These are phyloP conservation scores for Euphorbia lathyris DNA, from an alignment of 345 rosid genomes.

Conservation along the genomic window DNA sequence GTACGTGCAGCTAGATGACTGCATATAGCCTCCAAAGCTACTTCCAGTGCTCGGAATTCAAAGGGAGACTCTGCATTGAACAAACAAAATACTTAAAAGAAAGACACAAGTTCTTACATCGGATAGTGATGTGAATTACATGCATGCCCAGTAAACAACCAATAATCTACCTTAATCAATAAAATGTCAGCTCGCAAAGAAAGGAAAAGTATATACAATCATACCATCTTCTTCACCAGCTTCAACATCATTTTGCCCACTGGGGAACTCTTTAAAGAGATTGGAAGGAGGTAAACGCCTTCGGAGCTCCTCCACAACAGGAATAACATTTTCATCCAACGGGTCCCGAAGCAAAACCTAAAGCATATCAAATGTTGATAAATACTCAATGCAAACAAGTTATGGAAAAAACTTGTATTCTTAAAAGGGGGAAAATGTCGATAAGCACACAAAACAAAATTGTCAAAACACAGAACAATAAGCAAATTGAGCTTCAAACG, in stretches of 20 bases:
- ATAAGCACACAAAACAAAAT: neutral
- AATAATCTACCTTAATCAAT: neutral
- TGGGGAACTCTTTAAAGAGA: conserved; percentile 39
- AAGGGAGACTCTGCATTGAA: conserved; percentile 56
- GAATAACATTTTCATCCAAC: conserved; percentile 67
- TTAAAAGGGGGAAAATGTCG: neutral
- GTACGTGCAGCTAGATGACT: conserved; percentile 91
- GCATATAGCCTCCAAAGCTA: conserved; percentile 92
- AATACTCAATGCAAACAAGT: neutral
- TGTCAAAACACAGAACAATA: neutral
- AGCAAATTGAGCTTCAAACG: neutral
- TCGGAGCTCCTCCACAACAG: conserved; percentile 87
- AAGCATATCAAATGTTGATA: neutral
- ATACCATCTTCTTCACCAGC: conserved; percentile 89
- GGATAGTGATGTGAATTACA: neutral
- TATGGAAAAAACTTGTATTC: neutral
- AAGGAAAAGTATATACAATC: conserved; percentile 7
- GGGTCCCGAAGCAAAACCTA: conserved; percentile 94
- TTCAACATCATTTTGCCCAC: conserved; percentile 58
- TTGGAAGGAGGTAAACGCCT: conserved; percentile 57
- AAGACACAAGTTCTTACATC: neutral
- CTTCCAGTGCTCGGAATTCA: conserved; percentile 88
- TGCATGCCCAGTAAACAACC: neutral
- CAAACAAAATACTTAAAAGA: conserved; percentile 15
- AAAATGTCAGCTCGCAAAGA: neutral